Conservation (phyloP, 1,139 yeast species). For the Trichomonascaceae sp. region DNA sequence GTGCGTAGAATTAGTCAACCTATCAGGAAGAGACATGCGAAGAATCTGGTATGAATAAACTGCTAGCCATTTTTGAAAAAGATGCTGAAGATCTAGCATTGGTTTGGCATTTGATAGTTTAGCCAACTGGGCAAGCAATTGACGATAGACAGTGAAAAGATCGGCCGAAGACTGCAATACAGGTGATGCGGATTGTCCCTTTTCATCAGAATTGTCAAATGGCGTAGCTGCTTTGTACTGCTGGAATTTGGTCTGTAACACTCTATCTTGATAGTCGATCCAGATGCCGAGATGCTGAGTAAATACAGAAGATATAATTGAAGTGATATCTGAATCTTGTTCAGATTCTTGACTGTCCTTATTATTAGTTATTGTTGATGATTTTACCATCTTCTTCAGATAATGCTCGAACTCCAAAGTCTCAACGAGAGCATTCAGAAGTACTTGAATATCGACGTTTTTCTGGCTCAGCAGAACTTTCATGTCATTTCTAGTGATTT, state of each 20-base stretch:
- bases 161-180: slow-evolving; percentile 84
- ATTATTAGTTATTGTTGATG: slow-evolving; percentile 36
- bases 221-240: slow-evolving; percentile 25
- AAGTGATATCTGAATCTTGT: slow-evolving; percentile 28
- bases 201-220: slow-evolving; percentile 9
- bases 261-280: slow-evolving; percentile 78
- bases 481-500: slow-evolving; percentile 63
- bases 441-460: slow-evolving; percentile 48
- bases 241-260: slow-evolving; percentile 54
- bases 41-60: slow-evolving; percentile 61
- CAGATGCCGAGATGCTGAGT: slow-evolving; percentile 81
- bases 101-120: slow-evolving; percentile 69
- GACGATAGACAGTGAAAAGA: slow-evolving; percentile 69
- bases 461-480: slow-evolving; percentile 37
- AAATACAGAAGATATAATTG: slow-evolving; percentile 63
- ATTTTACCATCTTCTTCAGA: slow-evolving; percentile 41
- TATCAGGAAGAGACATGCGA: slow-evolving; percentile 50
- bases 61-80: slow-evolving; percentile 62
- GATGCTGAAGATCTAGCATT: slow-evolving; percentile 52
- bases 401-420: slow-evolving; percentile 75
- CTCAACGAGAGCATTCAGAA: slow-evolving; percentile 55
- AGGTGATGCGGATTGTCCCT: slow-evolving; percentile 41
- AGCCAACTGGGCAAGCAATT: slow-evolving; percentile 65
- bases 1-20: slow-evolving; percentile 46
- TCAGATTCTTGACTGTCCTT: slow-evolving; percentile 14